phyloP scores from a whole-genome alignment of 179 eudicot species.

The Silene coronaria region DNA sequence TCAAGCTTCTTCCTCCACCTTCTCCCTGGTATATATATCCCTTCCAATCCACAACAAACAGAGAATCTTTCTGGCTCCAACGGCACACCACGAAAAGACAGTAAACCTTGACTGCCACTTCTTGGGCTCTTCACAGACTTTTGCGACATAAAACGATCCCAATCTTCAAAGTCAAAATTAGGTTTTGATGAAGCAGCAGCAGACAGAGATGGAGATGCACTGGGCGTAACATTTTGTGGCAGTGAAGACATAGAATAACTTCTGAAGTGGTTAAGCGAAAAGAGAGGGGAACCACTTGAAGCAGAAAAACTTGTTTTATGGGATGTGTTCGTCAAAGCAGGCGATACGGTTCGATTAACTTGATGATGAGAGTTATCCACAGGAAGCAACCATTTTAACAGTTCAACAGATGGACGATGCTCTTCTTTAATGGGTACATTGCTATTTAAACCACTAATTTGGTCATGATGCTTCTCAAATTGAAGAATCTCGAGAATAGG shows the following conservation, averaged over 20 bases:
- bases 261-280: conserved; percentile 83
- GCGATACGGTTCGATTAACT: conserved; percentile 53
- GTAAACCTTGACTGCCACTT: conserved; percentile 53
- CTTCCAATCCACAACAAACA: conserved; percentile 91
- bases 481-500: conserved; percentile 92
- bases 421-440: conserved; percentile 29
- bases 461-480: conserved; percentile 68
- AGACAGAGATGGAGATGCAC: conserved; percentile 42
- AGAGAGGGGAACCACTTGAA: conserved; percentile 69
- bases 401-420: conserved; percentile 60
- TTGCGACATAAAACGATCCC: conserved; percentile 66
- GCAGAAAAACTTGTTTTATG: conserved; percentile 53
- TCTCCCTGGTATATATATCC: conserved; percentile 84
- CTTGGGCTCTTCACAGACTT: conserved; percentile 45
- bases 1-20: conserved; percentile 92
- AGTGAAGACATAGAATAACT: conserved; percentile 98
- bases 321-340: conserved; percentile 51
- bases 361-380: conserved; percentile 62
- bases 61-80: conserved; percentile 91
- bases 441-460: conserved; percentile 30
- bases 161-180: conserved; percentile 62
- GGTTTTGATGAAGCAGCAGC: conserved; percentile 44
- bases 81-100: conserved; percentile 90
- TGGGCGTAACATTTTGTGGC: conserved; percentile 49
- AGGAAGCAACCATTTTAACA: conserved; percentile 91